Conservation (phyloP, 306 rosid species). For the Abrus pulchellus region DNA sequence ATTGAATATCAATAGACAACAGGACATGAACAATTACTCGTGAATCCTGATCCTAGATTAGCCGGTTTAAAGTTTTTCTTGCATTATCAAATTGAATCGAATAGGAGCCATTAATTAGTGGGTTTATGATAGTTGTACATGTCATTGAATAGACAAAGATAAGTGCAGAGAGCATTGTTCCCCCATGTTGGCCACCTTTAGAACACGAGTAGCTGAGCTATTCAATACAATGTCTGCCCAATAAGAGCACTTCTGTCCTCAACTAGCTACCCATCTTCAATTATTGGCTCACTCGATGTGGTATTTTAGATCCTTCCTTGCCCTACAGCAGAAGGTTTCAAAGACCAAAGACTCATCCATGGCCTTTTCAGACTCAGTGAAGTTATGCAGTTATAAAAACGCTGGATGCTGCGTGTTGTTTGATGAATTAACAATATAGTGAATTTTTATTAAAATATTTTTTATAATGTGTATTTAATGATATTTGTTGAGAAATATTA, state of each 20-base stretch:
- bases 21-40: neutral
- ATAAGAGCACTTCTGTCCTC: conserved; percentile 29
- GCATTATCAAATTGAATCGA: neutral
- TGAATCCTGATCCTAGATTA: neutral
- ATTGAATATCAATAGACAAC: neutral
- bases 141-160: neutral
- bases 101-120: neutral
- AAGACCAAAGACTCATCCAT: neutral
- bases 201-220: conserved; percentile 38
- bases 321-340: neutral
- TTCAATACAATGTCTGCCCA: conserved; percentile 51
- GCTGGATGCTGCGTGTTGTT: no score
- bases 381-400: no score
- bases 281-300: conserved; percentile 18
- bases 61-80: neutral
- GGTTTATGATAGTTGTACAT: neutral
- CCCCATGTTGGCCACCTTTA: conserved; percentile 10
- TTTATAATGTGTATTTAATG: no score
- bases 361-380: neutral
- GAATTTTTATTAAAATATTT: no score
- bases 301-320: neutral
- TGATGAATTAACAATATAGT: no score
- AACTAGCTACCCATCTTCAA: neutral
- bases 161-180: conserved; percentile 6
- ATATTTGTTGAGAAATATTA: no score